These are phyloP conservation scores for Metarhizium robertsii DNA, from an alignment of 2,329 filamentous ascomycete genomes.

Conservation along the genomic window DNA sequence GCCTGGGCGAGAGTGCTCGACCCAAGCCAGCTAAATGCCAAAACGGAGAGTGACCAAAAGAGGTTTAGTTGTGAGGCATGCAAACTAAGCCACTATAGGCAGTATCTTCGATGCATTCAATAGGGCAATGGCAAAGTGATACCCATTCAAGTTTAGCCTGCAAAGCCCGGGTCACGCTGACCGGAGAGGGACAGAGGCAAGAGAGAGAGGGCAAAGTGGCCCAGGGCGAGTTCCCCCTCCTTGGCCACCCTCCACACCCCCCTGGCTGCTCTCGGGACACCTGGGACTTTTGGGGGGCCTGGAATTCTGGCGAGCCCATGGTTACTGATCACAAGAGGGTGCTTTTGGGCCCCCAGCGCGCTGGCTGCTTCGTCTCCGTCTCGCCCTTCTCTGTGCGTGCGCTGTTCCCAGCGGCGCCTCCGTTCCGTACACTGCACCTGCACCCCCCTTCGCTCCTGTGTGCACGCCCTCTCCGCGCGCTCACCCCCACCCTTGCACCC, in stretches of 20 bases:
- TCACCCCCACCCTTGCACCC: background rate
- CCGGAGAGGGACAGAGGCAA: background rate
- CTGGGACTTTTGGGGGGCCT: background rate
- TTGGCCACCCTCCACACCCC: background rate
- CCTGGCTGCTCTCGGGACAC: background rate
- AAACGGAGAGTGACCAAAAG: background rate
- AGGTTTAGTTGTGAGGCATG: background rate
- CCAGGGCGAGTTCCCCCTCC: background rate
- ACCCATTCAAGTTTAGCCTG: background rate
- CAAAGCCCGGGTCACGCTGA: background rate
- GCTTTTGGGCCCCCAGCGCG: constrained; percentile 4
- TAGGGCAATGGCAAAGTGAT: background rate
- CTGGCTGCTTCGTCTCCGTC: background rate
- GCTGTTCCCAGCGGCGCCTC: background rate
- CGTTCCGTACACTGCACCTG: background rate
- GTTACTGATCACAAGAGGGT: constrained; percentile 4
- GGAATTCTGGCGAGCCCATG: background rate
- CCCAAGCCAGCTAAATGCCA: background rate
- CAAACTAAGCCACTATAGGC: background rate
- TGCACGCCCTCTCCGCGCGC: background rate
- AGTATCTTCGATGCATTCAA: background rate
- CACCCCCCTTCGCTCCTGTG: background rate
- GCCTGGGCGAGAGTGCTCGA: background rate
- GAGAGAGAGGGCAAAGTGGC: background rate
- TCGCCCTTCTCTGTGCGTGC: background rate